A percentile compares a stretch with the other conserved stretches of the same genome.
Conservation (phyloP, 2,329 filamentous ascomycete genomes). For the Aspergillus hiratsukae region DNA sequence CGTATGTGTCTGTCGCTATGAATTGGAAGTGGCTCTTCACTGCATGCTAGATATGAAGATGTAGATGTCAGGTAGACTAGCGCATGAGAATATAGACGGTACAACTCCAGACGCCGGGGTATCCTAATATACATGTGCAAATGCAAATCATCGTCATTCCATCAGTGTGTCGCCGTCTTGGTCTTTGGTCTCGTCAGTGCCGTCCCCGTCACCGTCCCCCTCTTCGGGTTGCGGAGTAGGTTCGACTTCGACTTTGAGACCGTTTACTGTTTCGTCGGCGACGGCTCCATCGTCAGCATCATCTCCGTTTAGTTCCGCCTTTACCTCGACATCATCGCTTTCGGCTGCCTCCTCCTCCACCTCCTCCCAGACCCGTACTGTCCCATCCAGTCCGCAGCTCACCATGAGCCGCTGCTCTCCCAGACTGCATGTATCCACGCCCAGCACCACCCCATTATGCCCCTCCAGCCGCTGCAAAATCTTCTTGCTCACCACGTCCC, state of each 20-base stretch:
- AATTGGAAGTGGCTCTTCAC: background rate
- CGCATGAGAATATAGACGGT: background rate
- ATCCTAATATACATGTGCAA: background rate
- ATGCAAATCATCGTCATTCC: background rate
- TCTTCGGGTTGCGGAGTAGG: background rate
- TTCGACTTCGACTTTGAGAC: background rate
- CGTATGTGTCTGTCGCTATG: background rate
- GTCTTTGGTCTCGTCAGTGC: background rate
- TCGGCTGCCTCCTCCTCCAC: slow-evolving; percentile 6
- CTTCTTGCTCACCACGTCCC: slow-evolving; percentile 85
- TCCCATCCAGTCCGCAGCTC: slow-evolving; percentile 60
- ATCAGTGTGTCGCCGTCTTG: background rate
- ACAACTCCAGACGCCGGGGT: background rate
- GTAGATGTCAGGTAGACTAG: background rate
- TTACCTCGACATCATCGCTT: background rate
- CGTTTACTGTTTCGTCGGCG: background rate
- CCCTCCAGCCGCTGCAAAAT: slow-evolving; percentile 64
- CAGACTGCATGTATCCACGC: slow-evolving; percentile 55
- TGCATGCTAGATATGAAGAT: background rate
- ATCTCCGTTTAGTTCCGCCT: background rate
- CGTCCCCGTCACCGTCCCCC: background rate
- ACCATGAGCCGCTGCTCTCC: slow-evolving; percentile 49
- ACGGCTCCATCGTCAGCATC: background rate
- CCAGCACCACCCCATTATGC: slow-evolving; percentile 56
- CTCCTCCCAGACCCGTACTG: slow-evolving; percentile 59